Evolutionary conservation across 768 basidiomycete genomes (phyloP), one percentile per base, ranked within the genome.

Genomic region (Tephrocybe sp.): DNA sequence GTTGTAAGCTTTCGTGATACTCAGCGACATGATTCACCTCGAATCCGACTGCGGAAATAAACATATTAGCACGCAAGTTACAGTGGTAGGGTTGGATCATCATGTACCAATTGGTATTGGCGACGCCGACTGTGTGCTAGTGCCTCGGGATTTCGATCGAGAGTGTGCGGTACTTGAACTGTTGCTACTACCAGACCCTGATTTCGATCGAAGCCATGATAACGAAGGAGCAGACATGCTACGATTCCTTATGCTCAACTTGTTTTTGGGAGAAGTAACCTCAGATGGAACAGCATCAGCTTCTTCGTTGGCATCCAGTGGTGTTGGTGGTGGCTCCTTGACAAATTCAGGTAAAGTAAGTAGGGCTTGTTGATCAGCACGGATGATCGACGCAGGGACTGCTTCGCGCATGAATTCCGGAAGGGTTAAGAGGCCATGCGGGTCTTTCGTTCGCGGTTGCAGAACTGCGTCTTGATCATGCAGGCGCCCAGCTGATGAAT

Each of bases 1-100:
- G 86, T 19, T 84, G 83, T 4, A 98, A 79, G 50, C 84, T 90
- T 63, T 94, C 90, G 62, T 95, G 92, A 61, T 91, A 80, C 67
- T 97, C 95, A 20, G 80, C 79, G 31, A 82, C 72, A 56, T 80
- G 79, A 39, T 67, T 60, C 22, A 80, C 70, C 31, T 79, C 75
- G 50, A 82, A 77, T 4, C 60, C 72, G 59, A 60, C 58, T 66
- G 39, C 34, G 36, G 47, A 23, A 32, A 39, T 32, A n/a, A n/a
- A 34, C 14, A 58, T 46, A 11, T 23, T 23, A 11, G 52, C n/a
- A 31, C 44, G 23, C 39, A 17, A 13, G 41, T 3, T 7, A 31
- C 5, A 31, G 46, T 32, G 5, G 5, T 5, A 54, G 9, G 33
- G 34, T n/a, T n/a, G 17, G 10, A 2, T 11, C 13, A 47, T 12